Percentiles rank a stretch among this genome's conserved stretches.
Evolutionary conservation across 164 flowering plant species (phyloP).

Genomic region (Saururus chinensis): DNA sequence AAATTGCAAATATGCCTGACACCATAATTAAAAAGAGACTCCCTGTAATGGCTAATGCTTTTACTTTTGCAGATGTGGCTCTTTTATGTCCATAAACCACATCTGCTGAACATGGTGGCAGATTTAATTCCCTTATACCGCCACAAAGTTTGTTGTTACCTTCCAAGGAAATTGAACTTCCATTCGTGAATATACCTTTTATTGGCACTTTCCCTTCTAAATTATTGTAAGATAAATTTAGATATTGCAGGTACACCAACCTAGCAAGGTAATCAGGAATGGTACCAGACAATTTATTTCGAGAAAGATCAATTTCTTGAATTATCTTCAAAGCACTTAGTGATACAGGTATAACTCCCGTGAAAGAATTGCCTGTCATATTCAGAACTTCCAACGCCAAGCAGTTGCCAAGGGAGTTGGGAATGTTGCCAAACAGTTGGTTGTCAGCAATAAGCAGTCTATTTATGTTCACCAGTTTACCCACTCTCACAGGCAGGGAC

Average conservation of each 20-base stretch:
- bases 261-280: conserved; percentile 3
- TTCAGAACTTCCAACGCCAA: not conserved
- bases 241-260: not conserved
- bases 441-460: not conserved
- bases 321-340: not conserved
- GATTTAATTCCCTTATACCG: conserved; percentile 14
- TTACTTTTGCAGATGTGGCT: not conserved
- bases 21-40: no score
- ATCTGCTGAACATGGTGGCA: conserved; percentile 13
- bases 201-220: conserved; percentile 5
- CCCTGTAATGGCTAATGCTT: not conserved
- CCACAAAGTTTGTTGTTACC: conserved; percentile 6
- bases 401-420: conserved; percentile 6
- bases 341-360: conserved; percentile 7
- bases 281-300: not conserved
- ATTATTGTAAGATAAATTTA: conserved; percentile 4
- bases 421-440: not conserved
- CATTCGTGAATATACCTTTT: conserved; percentile 2
- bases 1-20: no score
- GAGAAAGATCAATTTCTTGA: not conserved
- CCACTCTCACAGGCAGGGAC: conserved; percentile 3
- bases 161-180: not conserved
- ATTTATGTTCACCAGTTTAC: not conserved
- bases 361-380: conserved; percentile 1
- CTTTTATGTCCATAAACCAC: not conserved